phyloP scores from a whole-genome alignment of 768 basidiomycete genomes.

The Serendipita vermifera region DNA sequence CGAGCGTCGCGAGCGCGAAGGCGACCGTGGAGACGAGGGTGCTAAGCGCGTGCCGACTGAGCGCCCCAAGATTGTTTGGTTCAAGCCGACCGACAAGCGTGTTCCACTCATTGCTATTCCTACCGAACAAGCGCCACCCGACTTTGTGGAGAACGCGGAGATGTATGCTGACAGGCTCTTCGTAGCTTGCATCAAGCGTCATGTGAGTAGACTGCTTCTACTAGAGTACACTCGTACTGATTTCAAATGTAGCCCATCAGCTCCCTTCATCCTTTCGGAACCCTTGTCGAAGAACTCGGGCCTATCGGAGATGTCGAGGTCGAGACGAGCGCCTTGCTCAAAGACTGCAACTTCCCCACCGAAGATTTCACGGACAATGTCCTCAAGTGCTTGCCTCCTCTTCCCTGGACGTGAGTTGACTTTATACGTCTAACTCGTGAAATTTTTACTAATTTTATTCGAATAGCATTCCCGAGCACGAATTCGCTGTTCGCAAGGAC shows the following conservation, averaged over 20 bases:
- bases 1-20: conserved; percentile 92
- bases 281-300: conserved; percentile 92
- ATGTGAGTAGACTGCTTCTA: conserved; percentile 41
- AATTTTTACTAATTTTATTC: conserved; percentile 11
- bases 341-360: conserved; percentile 98
- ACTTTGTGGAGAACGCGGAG: conserved; percentile 92
- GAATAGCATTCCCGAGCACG: conserved; percentile 71
- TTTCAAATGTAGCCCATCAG: conserved; percentile 55
- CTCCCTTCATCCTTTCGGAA: conserved; percentile 97
- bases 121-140: conserved; percentile 92
- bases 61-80: conserved; percentile 99
- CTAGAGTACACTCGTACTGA: conserved; percentile 23
- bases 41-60: conserved; percentile 66
- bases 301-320: conserved; percentile 98
- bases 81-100: conserved; percentile 98
- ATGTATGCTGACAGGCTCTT: conserved; percentile 82
- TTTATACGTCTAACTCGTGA: background rate
- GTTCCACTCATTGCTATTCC: conserved; percentile 98
- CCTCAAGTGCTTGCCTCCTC: conserved; percentile 86
- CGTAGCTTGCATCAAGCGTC: conserved; percentile 96
- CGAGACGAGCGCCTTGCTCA: conserved; percentile 91
- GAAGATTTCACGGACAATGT: conserved; percentile 96
- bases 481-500: conserved; percentile 79
- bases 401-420: conserved; percentile 77
- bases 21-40: conserved; percentile 68